Evolutionary conservation across 116 monocot genomes (phyloP).

Genomic region (Papilionanthe hybrid): DNA sequence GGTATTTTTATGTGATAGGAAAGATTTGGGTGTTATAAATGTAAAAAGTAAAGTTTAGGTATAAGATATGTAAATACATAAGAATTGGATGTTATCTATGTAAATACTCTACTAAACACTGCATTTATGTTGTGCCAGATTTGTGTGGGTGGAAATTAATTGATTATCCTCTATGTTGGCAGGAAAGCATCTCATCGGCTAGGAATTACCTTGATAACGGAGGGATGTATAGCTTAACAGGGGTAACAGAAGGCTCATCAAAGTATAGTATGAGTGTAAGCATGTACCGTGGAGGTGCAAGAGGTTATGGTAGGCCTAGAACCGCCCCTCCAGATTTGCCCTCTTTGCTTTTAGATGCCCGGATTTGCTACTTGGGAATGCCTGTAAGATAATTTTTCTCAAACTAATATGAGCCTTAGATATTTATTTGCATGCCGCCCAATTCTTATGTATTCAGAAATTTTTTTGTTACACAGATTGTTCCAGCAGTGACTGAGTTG

Average conservation of each 20-base stretch:
- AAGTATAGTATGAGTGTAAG: conserved; percentile 81
- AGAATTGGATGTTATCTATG: no score
- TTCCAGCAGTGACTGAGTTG: conserved; percentile 81
- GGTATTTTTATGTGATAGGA: no score
- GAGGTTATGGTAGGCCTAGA: conserved; percentile 79
- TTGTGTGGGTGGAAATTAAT: background rate
- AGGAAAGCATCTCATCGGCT: conserved; percentile 78
- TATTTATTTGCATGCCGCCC: conserved; percentile 1
- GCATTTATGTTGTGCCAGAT: background rate
- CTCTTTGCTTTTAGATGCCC: conserved; percentile 80
- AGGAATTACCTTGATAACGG: conserved; percentile 86
- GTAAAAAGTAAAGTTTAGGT: no score
- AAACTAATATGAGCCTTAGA: conserved; percentile 3
- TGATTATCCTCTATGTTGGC: conserved; percentile 2
- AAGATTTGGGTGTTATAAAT: no score
- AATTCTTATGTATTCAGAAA: background rate
- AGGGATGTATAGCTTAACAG: conserved; percentile 63
- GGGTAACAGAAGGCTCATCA: conserved; percentile 40
- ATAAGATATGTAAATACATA: no score
- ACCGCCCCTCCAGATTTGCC: conserved; percentile 89
- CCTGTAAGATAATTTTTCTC: conserved; percentile 40
- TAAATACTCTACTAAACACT: no score
- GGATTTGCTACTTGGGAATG: conserved; percentile 86
- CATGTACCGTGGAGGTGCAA: conserved; percentile 74
- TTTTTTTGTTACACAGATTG: conserved; percentile 44